phyloP scores from a whole-genome alignment of 176 grass and related monocot genomes.

The Pontederia crassipes region DNA sequence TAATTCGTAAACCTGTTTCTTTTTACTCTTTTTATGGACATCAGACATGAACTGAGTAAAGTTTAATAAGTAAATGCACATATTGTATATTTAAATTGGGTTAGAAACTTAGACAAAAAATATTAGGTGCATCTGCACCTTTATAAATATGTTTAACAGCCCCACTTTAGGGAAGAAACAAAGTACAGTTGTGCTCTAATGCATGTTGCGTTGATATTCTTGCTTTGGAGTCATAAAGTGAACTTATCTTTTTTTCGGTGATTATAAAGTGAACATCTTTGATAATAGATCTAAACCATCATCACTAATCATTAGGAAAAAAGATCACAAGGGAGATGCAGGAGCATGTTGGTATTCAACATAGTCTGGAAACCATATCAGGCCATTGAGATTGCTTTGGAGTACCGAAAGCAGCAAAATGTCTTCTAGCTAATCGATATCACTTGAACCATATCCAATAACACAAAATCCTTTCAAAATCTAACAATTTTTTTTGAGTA shows the following conservation, averaged over 20 bases:
- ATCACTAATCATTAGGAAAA: constrained; percentile 77
- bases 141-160: too few relatives aligned
- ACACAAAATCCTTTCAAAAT: too few relatives aligned
- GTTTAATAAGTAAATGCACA: too few relatives aligned
- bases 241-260: too few relatives aligned
- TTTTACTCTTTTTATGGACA: too few relatives aligned
- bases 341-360: constrained; percentile 92
- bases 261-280: constrained; percentile 91
- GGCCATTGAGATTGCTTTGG: constrained; percentile 91
- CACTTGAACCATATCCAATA: constrained; percentile 68
- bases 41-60: too few relatives aligned
- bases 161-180: constrained; percentile 3
- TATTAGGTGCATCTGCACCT: too few relatives aligned
- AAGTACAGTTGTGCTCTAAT: constrained; percentile 69
- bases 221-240: constrained; percentile 92
- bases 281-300: constrained; percentile 90
- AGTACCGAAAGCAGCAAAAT: constrained; percentile 87
- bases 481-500: too few relatives aligned
- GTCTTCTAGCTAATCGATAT: constrained; percentile 95
- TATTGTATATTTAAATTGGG: too few relatives aligned
- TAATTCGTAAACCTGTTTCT: too few relatives aligned
- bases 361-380: constrained; percentile 97
- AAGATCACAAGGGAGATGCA: constrained; percentile 58
- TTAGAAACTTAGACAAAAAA: too few relatives aligned
- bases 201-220: constrained; percentile 93